phyloP scores from a whole-genome alignment of 2,329 filamentous ascomycete species.

The Colletotrichum spinosum region DNA sequence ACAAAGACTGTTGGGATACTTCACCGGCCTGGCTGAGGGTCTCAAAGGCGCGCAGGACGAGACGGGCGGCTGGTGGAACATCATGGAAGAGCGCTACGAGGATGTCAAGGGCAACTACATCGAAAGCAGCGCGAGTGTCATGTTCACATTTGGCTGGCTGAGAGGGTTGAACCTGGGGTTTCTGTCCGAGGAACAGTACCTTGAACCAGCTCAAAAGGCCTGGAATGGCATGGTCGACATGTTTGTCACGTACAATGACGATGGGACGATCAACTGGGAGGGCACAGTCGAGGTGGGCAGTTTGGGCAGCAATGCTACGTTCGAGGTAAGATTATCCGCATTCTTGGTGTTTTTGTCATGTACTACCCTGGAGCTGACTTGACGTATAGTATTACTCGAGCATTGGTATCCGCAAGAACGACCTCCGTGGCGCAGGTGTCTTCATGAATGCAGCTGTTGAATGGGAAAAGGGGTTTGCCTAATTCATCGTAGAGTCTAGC shows the following conservation, averaged over 20 bases:
- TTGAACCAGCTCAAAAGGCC: conserved; percentile 40
- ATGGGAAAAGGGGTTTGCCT: conserved; percentile 40
- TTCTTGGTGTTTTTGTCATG: too few relatives aligned
- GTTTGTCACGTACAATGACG: conserved; percentile 58
- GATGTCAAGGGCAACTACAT: conserved; percentile 67
- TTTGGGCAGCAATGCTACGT: conserved; percentile 60
- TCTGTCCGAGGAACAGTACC: conserved; percentile 41
- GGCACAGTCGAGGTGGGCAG: conserved; percentile 65
- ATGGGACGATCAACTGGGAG: conserved; percentile 62
- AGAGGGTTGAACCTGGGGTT: conserved; percentile 51
- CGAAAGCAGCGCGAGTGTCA: conserved; percentile 68
- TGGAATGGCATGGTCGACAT: conserved; percentile 52
- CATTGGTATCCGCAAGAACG: conserved; percentile 43
- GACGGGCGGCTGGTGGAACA: conserved; percentile 67
- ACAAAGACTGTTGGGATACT: conserved; percentile 51
- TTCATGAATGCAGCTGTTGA: conserved; percentile 45
- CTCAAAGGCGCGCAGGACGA: conserved; percentile 55
- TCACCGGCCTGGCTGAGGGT: conserved; percentile 53
- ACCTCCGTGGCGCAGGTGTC: conserved; percentile 45
- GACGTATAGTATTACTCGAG: conserved; percentile 42
- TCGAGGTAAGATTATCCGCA: conserved; percentile 52
- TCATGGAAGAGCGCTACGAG: conserved; percentile 63
- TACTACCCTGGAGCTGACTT: not conserved
- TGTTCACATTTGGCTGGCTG: conserved; percentile 66
- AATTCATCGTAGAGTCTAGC: not conserved